Evolutionary conservation across 495 filamentous ascomycete genomes (phyloP), one percentile per base, ranked within the genome.

Genomic region (Podospora pseudoanserina): DNA sequence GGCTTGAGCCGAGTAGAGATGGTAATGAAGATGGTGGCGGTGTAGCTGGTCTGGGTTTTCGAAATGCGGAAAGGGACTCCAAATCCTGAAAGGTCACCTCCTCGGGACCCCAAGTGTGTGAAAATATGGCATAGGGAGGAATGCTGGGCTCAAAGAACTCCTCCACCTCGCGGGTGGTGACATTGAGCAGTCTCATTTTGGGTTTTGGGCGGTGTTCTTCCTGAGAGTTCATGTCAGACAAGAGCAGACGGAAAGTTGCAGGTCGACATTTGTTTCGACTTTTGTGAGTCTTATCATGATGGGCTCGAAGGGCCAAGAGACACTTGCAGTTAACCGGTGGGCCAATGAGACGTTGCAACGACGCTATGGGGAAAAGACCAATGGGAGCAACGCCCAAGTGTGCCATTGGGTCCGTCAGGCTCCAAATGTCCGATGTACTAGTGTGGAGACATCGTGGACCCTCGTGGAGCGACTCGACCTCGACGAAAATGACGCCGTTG

Each of bases 101-200:
- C 0, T 77, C 74, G 0, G 69, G 30, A 6, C 70, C 75, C 81
- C 80, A 83, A 6, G 73, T 78, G 68, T 84, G 82, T 4, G 82
- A 84, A 20, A 83, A 68, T 53, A 81, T 82, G 49, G 80, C 80
- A 63, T 83, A 83, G 18, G 26, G 15, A 1, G 80, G 80, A n/a
- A 74, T 70, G 15, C 72, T 44, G 56, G 64, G 65, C 7, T 68
- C 74, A 28, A 72, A 70, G 63, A 80, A 81, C 26, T 76, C 72
- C 20, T 78, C 71, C 20, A 83, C 64, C 62, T 72, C 70, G 19
- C 78, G 70, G 15, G 75, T 80, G 6, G 67, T 68, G 27, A 75
- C 72, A 56, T 82, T 78, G 64, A 83, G 66, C 9, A 83, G 70
- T 30, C 79, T 74, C 80, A 81, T 83, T n/a, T 16, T 49, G 13